Percentiles rank a stretch among this genome's conserved stretches.
Conservation (phyloP, 129 eudicot genomes). For the Logfia minima region DNA sequence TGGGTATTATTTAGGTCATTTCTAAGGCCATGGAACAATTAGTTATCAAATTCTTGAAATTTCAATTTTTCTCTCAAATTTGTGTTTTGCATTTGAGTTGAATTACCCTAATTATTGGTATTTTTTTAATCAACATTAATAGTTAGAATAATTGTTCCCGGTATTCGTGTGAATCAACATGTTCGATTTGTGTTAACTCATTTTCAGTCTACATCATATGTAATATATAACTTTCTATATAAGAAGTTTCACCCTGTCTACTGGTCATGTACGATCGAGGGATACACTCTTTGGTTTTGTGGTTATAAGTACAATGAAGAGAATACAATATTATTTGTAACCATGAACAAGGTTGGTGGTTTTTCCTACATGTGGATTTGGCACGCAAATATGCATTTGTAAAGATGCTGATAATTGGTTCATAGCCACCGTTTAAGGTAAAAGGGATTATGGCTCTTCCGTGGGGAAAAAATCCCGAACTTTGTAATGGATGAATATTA, state of each 20-base stretch:
- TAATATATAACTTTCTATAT: background rate
- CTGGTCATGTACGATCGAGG: slow-evolving; percentile 53
- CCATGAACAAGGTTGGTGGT: slow-evolving; percentile 85
- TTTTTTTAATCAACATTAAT: no score
- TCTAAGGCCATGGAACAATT: no score
- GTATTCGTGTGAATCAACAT: no score
- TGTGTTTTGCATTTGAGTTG: no score
- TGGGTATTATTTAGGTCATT: no score
- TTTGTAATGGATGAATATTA: slow-evolving; percentile 71
- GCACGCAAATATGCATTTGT: slow-evolving; percentile 87
- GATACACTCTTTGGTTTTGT: slow-evolving; percentile 91
- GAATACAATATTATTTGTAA: slow-evolving; percentile 78
- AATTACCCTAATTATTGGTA: no score
- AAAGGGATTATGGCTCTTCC: slow-evolving; percentile 77
- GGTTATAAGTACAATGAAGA: slow-evolving; percentile 87
- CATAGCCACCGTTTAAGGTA: slow-evolving; percentile 69
- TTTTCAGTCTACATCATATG: no score
- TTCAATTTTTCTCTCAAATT: no score
- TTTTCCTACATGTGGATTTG: slow-evolving; percentile 80
- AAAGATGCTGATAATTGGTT: slow-evolving; percentile 78
- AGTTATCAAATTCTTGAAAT: no score
- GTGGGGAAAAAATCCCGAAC: slow-evolving; percentile 65
- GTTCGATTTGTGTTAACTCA: no score
- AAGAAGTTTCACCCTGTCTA: background rate
- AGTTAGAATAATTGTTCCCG: no score